A percentile compares a stretch with the other conserved stretches of the same genome.
Conservation (phyloP, 306 rosid species). For the Hylodesmum podocarpum region DNA sequence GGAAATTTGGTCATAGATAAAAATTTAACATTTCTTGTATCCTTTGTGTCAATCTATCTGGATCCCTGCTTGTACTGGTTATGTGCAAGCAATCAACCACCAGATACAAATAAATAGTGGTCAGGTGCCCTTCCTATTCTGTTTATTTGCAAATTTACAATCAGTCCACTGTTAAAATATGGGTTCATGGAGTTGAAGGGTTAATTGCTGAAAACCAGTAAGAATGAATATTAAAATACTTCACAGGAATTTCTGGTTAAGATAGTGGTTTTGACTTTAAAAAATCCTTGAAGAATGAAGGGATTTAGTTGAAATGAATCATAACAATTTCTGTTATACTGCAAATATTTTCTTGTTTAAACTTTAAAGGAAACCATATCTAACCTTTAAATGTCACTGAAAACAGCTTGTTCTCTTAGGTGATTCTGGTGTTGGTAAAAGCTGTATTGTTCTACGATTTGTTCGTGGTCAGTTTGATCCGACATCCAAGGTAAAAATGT, state of each 20-base stretch:
- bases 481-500: conserved; percentile 79
- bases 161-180: not conserved
- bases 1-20: not conserved
- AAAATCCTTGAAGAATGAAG: not conserved
- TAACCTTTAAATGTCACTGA: conserved; percentile 35
- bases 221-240: not conserved
- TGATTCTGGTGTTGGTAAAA: conserved; percentile 99
- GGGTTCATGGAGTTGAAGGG: not conserved
- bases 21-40: not conserved
- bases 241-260: not conserved
- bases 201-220: not conserved
- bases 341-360: conserved; percentile 7
- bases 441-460: conserved; percentile 97
- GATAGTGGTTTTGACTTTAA: not conserved
- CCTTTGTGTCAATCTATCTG: not conserved
- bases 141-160: not conserved
- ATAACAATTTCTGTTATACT: not conserved
- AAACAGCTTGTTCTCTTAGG: conserved; percentile 94
- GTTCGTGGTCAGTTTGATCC: conserved; percentile 99
- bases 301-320: not conserved
- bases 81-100: not conserved
- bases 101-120: not conserved
- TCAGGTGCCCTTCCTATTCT: not conserved
- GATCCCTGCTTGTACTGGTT: not conserved
- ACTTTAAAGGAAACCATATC: conserved; percentile 11